Conservation (phyloP, 129 eudicot species). For the Rutidosis leptorrhynchoides region DNA sequence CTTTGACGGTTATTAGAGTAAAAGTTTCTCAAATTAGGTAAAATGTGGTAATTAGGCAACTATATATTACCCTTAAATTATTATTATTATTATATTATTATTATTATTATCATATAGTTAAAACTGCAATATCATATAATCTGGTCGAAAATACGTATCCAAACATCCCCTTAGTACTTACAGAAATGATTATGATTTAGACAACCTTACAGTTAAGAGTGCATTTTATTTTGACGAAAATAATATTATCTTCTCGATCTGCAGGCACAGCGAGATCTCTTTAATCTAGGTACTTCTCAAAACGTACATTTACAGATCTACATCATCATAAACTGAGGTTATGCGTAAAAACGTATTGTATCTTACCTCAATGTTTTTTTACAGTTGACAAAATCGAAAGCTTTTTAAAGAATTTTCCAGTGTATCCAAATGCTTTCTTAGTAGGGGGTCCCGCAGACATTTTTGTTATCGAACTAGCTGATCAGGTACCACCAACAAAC, state of each 20-base stretch:
- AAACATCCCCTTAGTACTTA: background rate
- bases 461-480: conserved; percentile 77
- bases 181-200: background rate
- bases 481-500: conserved; percentile 52
- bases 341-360: background rate
- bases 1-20: too few species aligned
- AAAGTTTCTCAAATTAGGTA: background rate
- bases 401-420: conserved; percentile 68
- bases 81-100: too few species aligned
- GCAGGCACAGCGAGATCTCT: conserved; percentile 88
- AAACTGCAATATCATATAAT: background rate
- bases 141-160: background rate
- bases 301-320: background rate
- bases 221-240: background rate
- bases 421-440: conserved; percentile 73
- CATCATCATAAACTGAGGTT: background rate
- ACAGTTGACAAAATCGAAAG: conserved; percentile 66
- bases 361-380: background rate
- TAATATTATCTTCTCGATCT: conserved; percentile 9
- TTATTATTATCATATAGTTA: background rate
- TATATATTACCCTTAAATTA: background rate
- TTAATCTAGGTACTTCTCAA: conserved; percentile 59
- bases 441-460: conserved; percentile 76
- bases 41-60: background rate
- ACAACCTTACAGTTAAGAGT: background rate